Base-by-base conservation (phyloP, 495 filamentous ascomycete species). In the Symbiotaphrina buchneri region DNA sequence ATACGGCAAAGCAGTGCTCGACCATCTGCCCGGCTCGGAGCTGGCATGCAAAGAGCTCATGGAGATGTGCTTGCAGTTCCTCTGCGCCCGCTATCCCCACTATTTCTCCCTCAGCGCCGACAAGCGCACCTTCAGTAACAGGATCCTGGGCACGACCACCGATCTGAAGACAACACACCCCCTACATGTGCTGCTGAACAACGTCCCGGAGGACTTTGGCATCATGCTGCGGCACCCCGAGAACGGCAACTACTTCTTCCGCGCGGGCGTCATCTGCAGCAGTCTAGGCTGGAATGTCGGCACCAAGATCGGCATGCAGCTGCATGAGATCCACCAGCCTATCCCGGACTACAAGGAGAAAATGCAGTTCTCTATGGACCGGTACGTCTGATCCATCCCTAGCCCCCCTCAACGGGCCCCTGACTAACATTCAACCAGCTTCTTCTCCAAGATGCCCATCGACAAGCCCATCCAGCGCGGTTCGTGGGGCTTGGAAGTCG, bases 281-380 rank as follows among this genome's bases (percentile, higher is more conserved):
- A 58, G 71, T 1, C 48, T 92, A 0, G 83, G 83, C 1, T 93
- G 82, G 82, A 76, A 74, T 45, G 55, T 87, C 0, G 63, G 54
- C 0, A 67, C 58, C 7, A 91, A 91, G 53, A 64, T 87, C 27
- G 80, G 79, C 10, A 47, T 71, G 38, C 62, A 61, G 30, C 53
- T 93, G 20, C 56, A 72, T 30, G 61, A 77, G 35, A 85, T 93
- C 38, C 83, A 93, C 47, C 47, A 45, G 2, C 63, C 69, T 1
- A 74, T 93, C 18, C 82, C 83, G 0, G 79, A 92, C 40, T 90
- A 87, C 45, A 80, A 80, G 36, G 75, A 82, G 51, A 87, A 84
- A 53, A 85, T 93, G 74, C 65, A 74, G 27, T 74, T 79, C 30
- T 78, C 71, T 10, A 84, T 93, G 75, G 79, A 93, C 45, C 65